Conservation (phyloP, 164 flowering plant species). For the Aristolochia californica region DNA sequence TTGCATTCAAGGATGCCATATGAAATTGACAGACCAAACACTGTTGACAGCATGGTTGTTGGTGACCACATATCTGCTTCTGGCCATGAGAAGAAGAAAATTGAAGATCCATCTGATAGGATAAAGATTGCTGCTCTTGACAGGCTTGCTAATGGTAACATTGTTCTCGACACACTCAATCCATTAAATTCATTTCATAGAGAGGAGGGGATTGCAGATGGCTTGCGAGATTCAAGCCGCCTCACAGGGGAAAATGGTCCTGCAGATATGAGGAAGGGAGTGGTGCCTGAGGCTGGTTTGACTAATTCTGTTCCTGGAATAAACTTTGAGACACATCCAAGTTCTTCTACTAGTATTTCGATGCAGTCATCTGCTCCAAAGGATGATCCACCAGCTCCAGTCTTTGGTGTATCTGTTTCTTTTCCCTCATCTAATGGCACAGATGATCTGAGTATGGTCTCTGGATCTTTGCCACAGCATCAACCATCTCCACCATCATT, state of each 20-base stretch:
- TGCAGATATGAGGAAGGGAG: slow-evolving; percentile 10
- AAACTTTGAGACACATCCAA: slow-evolving; percentile 25
- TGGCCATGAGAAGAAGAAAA: slow-evolving; percentile 32
- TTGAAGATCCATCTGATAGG: slow-evolving; percentile 36
- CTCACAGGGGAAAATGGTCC: slow-evolving; percentile 6
- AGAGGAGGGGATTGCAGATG: slow-evolving; percentile 12
- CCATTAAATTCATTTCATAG: slow-evolving; percentile 6
- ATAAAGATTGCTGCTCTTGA: slow-evolving; percentile 31
- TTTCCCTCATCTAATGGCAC: slow-evolving; percentile 26
- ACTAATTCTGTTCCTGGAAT: slow-evolving; percentile 27
- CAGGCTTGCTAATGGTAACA: slow-evolving; percentile 29
- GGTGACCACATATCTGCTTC: slow-evolving; percentile 25
- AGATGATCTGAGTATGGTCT: slow-evolving; percentile 24
- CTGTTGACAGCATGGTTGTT: slow-evolving; percentile 21
- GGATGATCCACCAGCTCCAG: slow-evolving; percentile 35
- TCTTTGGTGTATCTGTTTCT: slow-evolving; percentile 27
- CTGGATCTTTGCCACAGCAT: slow-evolving; percentile 29
- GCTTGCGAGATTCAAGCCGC: slow-evolving; percentile 8
- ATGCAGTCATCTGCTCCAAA: slow-evolving; percentile 24
- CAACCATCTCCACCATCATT: slow-evolving; percentile 25
- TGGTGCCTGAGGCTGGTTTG: slow-evolving; percentile 14
- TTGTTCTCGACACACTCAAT: slow-evolving; percentile 23
- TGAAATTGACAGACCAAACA: slow-evolving; percentile 35
- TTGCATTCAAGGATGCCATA: slow-evolving; percentile 27
- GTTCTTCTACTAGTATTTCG: slow-evolving; percentile 24